Evolutionary conservation across 129 eudicot species (phyloP), one percentile per base, ranked within the genome.

Genomic region (Ambrosia trifida): DNA sequence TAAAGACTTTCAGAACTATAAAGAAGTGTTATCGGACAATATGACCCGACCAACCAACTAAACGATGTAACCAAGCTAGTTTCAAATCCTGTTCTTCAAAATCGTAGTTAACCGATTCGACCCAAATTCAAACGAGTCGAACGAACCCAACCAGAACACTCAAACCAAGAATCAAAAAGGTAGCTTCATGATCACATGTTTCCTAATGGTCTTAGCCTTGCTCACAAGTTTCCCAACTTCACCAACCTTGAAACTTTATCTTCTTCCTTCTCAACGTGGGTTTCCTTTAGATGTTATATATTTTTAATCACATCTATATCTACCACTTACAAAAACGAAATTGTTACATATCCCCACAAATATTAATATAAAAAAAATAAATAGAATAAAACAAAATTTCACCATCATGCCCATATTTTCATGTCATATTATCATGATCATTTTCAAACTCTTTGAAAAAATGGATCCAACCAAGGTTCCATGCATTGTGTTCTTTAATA

Each of bases 161-260:
- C 57, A 53, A 53, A 19, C 14, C 60, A 67, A 12, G 49, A 49
- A 51, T 62, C 36, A 76, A 68, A 46, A 19, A 46, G 61, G 75
- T 20, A 57, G 59, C 35, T 68, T 66, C 19, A 53, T 62, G 51
- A 28, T 77, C 81, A 77, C 81, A 70, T 77, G 76, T 51, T 62
- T 76, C 70, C 56, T 31, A 69, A 6, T 69, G 61, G 58, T 40
- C 30, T 62, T 57, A 43, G 58, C 30, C 30, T 62, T 57, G 52
- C 49, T 76, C 81, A 76, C 81, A 76, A 60, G 76, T 70, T 46
- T 77, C 73, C 49, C 71, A 51, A 70, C 81, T 61, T 16, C 52
- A 69, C 40, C 76, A 69, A 69, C 76, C 64, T 69, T 24, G 28
- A 24, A 24, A 24, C 28, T 24, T 69, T 50, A 60, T 32, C 75